Conservation (phyloP, 2,329 filamentous ascomycete species). For the Trichophyton rubrum region DNA sequence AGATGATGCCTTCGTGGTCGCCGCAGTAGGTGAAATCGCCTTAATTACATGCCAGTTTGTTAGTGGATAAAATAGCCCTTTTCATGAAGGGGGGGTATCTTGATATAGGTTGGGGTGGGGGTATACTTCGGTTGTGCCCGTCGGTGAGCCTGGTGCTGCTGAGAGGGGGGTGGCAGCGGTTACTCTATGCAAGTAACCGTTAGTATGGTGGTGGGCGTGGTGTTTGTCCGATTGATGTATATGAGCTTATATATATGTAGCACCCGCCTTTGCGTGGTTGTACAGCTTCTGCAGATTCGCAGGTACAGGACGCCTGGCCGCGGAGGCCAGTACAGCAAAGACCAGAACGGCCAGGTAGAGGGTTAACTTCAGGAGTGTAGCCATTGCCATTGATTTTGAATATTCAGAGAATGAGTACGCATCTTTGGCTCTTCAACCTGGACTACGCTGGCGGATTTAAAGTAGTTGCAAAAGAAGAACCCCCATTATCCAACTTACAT, state of each 20-base stretch:
- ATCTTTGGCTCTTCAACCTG: too few species aligned
- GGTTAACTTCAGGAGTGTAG: background rate
- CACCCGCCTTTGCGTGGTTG: conserved; percentile 6
- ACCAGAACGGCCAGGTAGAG: background rate
- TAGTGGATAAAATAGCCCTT: too few species aligned
- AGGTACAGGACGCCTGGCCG: conserved; percentile 9
- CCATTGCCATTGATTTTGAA: background rate
- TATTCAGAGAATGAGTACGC: too few species aligned
- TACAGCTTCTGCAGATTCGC: conserved; percentile 12
- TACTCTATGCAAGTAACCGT: background rate
- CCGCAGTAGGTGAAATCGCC: conserved; percentile 7
- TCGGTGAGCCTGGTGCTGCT: background rate
- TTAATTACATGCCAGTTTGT: too few species aligned
- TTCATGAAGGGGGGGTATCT: background rate
- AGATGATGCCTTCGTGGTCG: conserved; percentile 9
- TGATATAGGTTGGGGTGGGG: background rate
- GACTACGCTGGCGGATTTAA: too few species aligned
- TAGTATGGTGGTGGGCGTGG: background rate
- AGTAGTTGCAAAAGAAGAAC: too few species aligned
- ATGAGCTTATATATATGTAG: background rate
- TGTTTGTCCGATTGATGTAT: background rate
- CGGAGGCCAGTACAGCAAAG: background rate
- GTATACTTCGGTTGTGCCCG: background rate
- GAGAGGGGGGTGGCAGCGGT: background rate
- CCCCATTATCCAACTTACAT: too few species aligned